Base-by-base conservation (phyloP, 2,329 filamentous ascomycete species). In the Diaporthe australafricana region DNA sequence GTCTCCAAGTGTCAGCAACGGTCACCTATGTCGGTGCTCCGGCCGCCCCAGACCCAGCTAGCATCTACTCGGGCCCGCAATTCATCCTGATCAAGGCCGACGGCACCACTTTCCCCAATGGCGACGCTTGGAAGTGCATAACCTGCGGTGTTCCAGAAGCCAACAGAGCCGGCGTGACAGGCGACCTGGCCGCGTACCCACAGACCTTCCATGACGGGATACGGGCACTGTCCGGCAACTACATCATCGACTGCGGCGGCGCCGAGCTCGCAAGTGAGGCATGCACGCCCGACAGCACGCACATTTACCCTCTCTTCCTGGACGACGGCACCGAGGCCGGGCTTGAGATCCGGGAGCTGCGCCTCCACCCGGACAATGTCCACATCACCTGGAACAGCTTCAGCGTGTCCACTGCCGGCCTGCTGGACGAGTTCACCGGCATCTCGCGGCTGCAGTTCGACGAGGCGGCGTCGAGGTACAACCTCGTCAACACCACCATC, bases 121-220 rank as follows among this genome's bases (percentile, higher is more conserved):
- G 85, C 0, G 83, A 86, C 72, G 62, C 81, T 0, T 87, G 84
- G 84, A 87, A 85, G 73, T 87, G 85, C 68, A 68, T 87, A 5
- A 87, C 79, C 38, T 87, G 85, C 68, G 84, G 81, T 2, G 78
- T 86, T 0, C 79, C 82, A 0, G 73, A 63, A 2, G 74, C 76
- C 38, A 83, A 84, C 56, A 38, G 56, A 1, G 56, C 22, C 38
- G 56, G 56, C 38, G 56, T 60, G 56, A 45, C 56, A 17, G 56
- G 56, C 25, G 56, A 62, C 25, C 74, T 77, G 1, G 53, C 75
- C 3, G 77, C 77, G 57, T 87, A 87, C 72, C 83, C 85, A 0
- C 83, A 87, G 55, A 77, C 80, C 0, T 86, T 85, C 65, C 75
- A 76, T 2, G 81, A 83, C 69, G 82, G 83, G 1, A 81, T 79